phyloP scores from a whole-genome alignment of 495 filamentous ascomycete species.

The Emericellopsis terricola region DNA sequence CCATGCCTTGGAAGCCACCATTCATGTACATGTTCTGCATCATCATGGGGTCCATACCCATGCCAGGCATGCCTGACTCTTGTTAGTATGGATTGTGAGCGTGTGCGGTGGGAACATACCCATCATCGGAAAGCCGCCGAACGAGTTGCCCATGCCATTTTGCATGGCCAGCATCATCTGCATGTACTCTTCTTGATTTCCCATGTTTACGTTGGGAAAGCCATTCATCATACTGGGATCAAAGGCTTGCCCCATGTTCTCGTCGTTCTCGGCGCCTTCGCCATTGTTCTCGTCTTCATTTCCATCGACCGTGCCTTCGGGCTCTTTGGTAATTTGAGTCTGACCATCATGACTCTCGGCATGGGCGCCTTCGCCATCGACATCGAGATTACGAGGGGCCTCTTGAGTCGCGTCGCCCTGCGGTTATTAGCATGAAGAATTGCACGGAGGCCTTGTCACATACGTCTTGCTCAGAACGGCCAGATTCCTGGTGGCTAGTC shows the following conservation, averaged over 20 bases:
- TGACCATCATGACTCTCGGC: too few relatives aligned
- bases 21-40: constrained; percentile 77
- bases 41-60: constrained; percentile 78
- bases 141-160: constrained; percentile 46
- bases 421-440: too few relatives aligned
- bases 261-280: constrained; percentile 5
- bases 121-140: constrained; percentile 62
- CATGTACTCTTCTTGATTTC: too few relatives aligned
- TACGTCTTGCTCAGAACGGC: too few relatives aligned
- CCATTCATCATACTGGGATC: constrained; percentile 42
- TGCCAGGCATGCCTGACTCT: constrained; percentile 49
- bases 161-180: constrained; percentile 56
- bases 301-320: not conserved
- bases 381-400: too few relatives aligned
- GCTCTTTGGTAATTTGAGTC: too few relatives aligned
- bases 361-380: too few relatives aligned
- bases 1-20: constrained; percentile 70
- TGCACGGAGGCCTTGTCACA: too few relatives aligned
- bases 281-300: not conserved
- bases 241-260: constrained; percentile 24
- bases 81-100: constrained; percentile 10
- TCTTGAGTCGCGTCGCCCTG: too few relatives aligned
- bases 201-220: too few relatives aligned
- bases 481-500: not conserved
- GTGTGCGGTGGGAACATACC: constrained; percentile 35